These are phyloP conservation scores for Apiotrichum brassicae DNA, from an alignment of 1,284 basidiomycete species.

Conservation along the genomic window DNA sequence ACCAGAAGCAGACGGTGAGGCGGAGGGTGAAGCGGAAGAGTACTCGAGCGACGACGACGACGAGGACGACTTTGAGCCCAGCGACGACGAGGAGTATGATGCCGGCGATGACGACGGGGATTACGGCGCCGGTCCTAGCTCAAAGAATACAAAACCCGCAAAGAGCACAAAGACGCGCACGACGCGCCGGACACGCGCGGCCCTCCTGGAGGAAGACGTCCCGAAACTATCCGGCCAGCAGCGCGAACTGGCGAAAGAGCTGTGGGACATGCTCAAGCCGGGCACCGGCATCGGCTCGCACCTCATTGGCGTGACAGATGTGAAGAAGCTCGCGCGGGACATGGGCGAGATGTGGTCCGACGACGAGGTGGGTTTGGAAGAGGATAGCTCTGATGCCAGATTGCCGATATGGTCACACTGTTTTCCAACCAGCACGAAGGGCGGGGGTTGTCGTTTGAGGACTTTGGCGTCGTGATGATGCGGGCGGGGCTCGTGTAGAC, in stretches of 20 bases:
- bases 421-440: slow-evolving; percentile 45
- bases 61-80: slow-evolving; percentile 22
- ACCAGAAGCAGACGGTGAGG: slow-evolving; percentile 21
- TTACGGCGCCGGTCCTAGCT: slow-evolving; percentile 1
- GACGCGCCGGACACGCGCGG: neutral
- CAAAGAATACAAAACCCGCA: neutral
- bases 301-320: slow-evolving; percentile 17
- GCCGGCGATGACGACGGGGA: slow-evolving; percentile 13
- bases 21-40: slow-evolving; percentile 14
- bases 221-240: slow-evolving; percentile 28
- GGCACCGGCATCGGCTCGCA: neutral
- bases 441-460: slow-evolving; percentile 39
- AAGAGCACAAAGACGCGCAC: neutral
- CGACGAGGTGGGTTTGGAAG: slow-evolving; percentile 37
- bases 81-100: slow-evolving; percentile 20
- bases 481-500: slow-evolving; percentile 40
- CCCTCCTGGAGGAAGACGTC: neutral
- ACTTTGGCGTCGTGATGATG: slow-evolving; percentile 42
- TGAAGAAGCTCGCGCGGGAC: slow-evolving; percentile 36
- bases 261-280: slow-evolving; percentile 44
- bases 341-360: slow-evolving; percentile 46
- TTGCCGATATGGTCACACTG: slow-evolving; percentile 45
- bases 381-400: slow-evolving; percentile 16
- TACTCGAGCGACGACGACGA: slow-evolving; percentile 19
- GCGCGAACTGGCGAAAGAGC: slow-evolving; percentile 32